Base-by-base conservation (phyloP, 2,329 filamentous ascomycete species). In the Lasiodiplodia hormozganensis region DNA sequence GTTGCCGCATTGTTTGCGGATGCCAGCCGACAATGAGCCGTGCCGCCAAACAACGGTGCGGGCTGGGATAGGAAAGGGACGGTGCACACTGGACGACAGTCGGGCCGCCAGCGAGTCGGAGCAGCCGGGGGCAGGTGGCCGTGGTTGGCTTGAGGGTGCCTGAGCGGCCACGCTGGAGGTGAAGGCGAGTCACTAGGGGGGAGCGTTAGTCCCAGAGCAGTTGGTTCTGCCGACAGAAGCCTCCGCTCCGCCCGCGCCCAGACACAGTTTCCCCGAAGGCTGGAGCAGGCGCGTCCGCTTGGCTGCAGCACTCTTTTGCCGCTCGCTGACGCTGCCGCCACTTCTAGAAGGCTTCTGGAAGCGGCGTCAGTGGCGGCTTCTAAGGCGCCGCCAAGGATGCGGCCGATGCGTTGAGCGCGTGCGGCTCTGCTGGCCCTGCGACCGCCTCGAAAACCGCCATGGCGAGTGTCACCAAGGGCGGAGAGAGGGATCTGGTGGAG, bases 41-140 rank as follows among this genome's bases (percentile, higher is more conserved):
- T 62, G 58, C 58, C 58, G 43, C 16, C 56, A 60, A 12, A 60
- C 56, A 60, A 60, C 56, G 56, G 38, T 31, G 54, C 56, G 5
- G 38, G 16, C 56, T 60, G 58, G 25, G 38, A 28, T 28, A 47
- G 38, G 57, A 14, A 60, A 60, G 57, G 58, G 8, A 23, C 34
- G n/a, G 58, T 28, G 58, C 28, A 31, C 5, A 49, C n/a, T 23
- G 25, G 25, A 2, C 25, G 14, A n/a, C 40, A 64, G 60, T 64
- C 47, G 60, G 60, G 60, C 60, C 60, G 60, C 28, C 43, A n/a
- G 40, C 47, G 60, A 64, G 60, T 52, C 58, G 58, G 16, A n/a
- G 6, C 3, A 25, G 25, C 25, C 58, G 43, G 12, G 34, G 28
- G 60, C 60, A 52, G n/a, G 60, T 38, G 60, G 58, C 58, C 40